Conservation (phyloP, 164 flowering plant species). For the Umbilicus rupestris region DNA sequence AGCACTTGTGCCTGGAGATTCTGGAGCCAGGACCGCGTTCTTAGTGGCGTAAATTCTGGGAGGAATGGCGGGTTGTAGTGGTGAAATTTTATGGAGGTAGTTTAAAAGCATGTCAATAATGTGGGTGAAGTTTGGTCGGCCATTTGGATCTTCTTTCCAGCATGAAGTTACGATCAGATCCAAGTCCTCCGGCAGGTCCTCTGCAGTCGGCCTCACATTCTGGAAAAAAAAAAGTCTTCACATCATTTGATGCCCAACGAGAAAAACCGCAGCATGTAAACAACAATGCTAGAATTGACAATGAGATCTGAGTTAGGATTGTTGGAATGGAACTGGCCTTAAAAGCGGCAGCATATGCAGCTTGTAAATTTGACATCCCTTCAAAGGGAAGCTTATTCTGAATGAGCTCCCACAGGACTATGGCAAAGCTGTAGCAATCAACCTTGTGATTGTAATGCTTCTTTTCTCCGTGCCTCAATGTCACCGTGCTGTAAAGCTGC, state of each 20-base stretch:
- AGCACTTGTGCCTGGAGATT: constrained; percentile 86
- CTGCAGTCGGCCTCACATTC: constrained; percentile 88
- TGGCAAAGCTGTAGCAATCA: constrained; percentile 91
- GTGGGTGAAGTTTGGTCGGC: constrained; percentile 78
- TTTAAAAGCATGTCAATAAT: constrained; percentile 69
- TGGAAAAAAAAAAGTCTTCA: constrained; percentile 21
- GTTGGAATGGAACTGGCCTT: constrained; percentile 27
- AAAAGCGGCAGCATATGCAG: constrained; percentile 97
- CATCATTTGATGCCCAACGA: constrained; percentile 6
- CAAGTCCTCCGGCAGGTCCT: constrained; percentile 70
- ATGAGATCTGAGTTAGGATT: not conserved
- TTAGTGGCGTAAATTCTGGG: constrained; percentile 36
- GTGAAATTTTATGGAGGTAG: constrained; percentile 53
- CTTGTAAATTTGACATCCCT: constrained; percentile 98
- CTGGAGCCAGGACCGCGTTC: constrained; percentile 70
- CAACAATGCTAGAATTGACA: no score
- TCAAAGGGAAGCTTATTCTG: constrained; percentile 86
- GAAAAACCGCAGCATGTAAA: not conserved
- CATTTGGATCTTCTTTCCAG: constrained; percentile 85
- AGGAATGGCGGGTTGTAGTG: constrained; percentile 49
- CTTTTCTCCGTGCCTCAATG: constrained; percentile 90
- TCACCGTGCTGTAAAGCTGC: constrained; percentile 94
- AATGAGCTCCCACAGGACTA: constrained; percentile 88
- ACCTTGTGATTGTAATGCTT: constrained; percentile 95
- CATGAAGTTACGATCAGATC: constrained; percentile 77